phyloP scores from a whole-genome alignment of 1,139 yeast genomes.

The Yamadazyma diddensiae region DNA sequence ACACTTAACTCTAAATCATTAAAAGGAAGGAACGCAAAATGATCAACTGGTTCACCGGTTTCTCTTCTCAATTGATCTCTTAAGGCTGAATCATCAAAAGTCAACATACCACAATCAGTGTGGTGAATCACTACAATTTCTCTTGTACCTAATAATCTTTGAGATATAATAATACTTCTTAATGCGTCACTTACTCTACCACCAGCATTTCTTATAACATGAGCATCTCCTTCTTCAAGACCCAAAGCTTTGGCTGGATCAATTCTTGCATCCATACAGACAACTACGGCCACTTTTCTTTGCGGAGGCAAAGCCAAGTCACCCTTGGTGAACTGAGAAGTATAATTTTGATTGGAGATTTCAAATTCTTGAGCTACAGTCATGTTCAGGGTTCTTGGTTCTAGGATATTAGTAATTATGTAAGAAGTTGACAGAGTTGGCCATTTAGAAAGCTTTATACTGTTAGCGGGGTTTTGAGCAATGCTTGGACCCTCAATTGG shows the following conservation, averaged over 20 bases:
- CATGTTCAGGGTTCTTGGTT: too few species aligned
- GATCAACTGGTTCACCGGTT: constrained; percentile 26
- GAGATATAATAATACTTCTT: constrained; percentile 37
- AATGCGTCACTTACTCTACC: constrained; percentile 42
- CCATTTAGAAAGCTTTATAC: too few species aligned
- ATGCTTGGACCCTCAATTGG: too few species aligned
- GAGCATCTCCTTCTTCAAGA: constrained; percentile 41
- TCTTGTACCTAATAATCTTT: constrained; percentile 30
- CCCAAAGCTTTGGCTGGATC: constrained; percentile 43
- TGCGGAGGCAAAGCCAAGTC: constrained; percentile 35
- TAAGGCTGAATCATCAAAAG: constrained; percentile 30
- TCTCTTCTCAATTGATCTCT: constrained; percentile 25
- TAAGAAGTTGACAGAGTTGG: too few species aligned
- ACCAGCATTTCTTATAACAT: constrained; percentile 45
- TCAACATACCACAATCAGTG: constrained; percentile 44
- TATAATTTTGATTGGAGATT: constrained; percentile 15
- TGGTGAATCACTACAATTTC: constrained; percentile 41
- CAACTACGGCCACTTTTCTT: constrained; percentile 33
- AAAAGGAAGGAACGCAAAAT: constrained; percentile 33
- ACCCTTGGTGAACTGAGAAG: constrained; percentile 20
- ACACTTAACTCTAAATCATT: constrained; percentile 31
- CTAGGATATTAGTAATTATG: too few species aligned
- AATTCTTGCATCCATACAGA: constrained; percentile 46
- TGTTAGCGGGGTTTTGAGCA: too few species aligned
- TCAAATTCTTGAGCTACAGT: constrained; percentile 25